Percentiles rank a stretch among this genome's conserved stretches.
Conservation (phyloP, 2,329 filamentous ascomycete species). For the Ophiostoma sp. region DNA sequence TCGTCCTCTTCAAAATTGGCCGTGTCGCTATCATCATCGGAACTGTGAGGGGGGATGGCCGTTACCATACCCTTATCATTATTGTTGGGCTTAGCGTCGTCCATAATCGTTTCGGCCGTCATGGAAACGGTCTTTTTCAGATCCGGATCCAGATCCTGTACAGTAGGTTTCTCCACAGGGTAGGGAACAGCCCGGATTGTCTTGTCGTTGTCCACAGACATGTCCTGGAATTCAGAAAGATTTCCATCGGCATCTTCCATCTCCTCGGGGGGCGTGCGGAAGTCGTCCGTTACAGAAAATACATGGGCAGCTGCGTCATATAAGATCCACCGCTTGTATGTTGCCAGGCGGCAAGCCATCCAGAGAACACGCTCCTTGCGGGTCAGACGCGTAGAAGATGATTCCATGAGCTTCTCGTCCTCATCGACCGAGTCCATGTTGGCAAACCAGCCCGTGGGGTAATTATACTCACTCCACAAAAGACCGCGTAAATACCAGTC, state of each 20-base stretch:
- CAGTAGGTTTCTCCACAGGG: not conserved
- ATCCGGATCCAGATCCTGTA: not conserved
- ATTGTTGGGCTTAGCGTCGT: not conserved
- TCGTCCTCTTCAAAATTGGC: constrained; percentile 1
- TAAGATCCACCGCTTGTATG: constrained; percentile 44
- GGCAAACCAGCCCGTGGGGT: constrained; percentile 59
- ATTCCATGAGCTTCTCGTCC: constrained; percentile 66
- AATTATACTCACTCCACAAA: constrained; percentile 60
- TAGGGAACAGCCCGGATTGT: not conserved
- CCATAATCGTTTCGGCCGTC: not conserved
- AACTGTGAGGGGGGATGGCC: not conserved
- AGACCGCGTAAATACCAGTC: constrained; percentile 68
- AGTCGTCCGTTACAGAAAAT: constrained; percentile 42
- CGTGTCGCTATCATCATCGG: not conserved
- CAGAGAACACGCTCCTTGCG: constrained; percentile 61
- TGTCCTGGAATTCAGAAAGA: not conserved
- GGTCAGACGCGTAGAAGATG: constrained; percentile 57
- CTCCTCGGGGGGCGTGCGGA: not conserved
- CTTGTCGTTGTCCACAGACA: not conserved
- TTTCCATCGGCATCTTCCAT: not conserved
- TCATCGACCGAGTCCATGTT: constrained; percentile 59
- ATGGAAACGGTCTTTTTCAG: not conserved
- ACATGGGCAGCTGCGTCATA: constrained; percentile 43
- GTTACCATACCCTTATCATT: not conserved
- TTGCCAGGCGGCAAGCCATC: constrained; percentile 53